These are phyloP conservation scores for Mallotus repandus DNA, from an alignment of 441 rosid genomes.

Conservation along the genomic window DNA sequence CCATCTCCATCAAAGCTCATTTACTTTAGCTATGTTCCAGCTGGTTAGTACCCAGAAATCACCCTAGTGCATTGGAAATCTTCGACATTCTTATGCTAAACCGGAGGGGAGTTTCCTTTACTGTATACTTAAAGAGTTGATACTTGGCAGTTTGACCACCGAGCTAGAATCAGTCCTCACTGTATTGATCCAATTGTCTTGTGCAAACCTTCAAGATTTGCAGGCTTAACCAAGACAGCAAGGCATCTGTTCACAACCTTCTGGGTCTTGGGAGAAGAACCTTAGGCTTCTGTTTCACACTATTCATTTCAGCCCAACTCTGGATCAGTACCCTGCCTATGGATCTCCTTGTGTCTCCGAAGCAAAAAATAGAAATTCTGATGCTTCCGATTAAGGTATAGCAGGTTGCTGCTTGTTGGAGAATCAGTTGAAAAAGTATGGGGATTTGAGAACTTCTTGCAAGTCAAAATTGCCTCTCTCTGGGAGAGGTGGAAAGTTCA, in stretches of 20 bases:
- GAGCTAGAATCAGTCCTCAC: background rate
- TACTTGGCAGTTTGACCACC: background rate
- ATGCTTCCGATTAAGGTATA: constrained; percentile 20
- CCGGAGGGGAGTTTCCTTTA: background rate
- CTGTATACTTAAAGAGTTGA: background rate
- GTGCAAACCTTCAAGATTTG: background rate
- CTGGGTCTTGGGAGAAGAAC: constrained; percentile 10
- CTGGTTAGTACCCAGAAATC: background rate
- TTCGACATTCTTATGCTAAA: background rate
- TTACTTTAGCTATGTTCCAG: no score
- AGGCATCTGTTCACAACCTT: constrained; percentile 1
- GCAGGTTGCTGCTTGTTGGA: background rate
- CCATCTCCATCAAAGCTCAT: background rate
- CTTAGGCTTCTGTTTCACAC: constrained; percentile 12
- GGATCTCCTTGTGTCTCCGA: constrained; percentile 19
- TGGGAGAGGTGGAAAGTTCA: constrained; percentile 78
- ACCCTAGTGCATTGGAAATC: background rate
- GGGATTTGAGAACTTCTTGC: constrained; percentile 70
- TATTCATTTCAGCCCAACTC: constrained; percentile 18
- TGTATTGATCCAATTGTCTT: background rate
- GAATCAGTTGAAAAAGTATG: constrained; percentile 83
- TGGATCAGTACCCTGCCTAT: background rate
- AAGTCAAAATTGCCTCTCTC: constrained; percentile 81
- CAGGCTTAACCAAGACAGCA: background rate
- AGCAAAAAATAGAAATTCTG: constrained; percentile 23